Percentiles rank a stretch among this genome's conserved stretches.
Evolutionary conservation across 2,329 filamentous ascomycete species (phyloP).

Genomic region (Cercospora sojina): DNA sequence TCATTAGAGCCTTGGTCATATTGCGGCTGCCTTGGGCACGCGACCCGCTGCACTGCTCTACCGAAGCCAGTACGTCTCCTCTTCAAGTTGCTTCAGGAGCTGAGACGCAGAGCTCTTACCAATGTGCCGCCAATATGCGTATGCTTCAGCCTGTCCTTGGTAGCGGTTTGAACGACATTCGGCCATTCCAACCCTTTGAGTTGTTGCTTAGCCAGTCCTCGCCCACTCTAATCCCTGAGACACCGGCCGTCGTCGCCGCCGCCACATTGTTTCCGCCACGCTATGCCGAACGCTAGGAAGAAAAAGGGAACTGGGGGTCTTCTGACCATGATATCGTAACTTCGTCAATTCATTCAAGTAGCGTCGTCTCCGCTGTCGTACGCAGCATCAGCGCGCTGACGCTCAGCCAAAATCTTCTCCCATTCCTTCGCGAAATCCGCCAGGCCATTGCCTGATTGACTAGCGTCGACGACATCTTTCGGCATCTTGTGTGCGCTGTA

Average conservation of each 20-base stretch:
- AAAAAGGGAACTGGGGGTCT: neutral
- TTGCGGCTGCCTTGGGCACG: neutral
- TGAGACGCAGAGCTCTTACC: neutral
- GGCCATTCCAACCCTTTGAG: neutral
- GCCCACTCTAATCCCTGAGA: neutral
- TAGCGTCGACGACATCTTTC: constrained; percentile 79
- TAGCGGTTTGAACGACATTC: neutral
- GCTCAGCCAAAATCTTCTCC: constrained; percentile 48
- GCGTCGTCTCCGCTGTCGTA: constrained; percentile 32
- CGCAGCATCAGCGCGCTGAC: constrained; percentile 39
- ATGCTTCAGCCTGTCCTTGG: neutral
- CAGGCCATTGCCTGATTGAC: constrained; percentile 61
- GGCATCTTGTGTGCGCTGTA: constrained; percentile 96
- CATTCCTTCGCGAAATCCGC: constrained; percentile 61
- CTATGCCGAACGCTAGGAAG: neutral
- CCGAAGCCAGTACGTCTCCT: neutral
- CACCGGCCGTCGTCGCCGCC: neutral
- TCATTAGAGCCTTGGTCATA: neutral
- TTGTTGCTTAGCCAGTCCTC: neutral
- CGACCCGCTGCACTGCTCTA: neutral
- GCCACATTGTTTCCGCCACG: neutral
- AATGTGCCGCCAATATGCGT: neutral
- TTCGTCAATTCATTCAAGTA: neutral
- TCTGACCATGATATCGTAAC: neutral
- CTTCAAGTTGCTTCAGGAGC: neutral